phyloP scores from a whole-genome alignment of 306 rosid species.

The Calophaca sinica region DNA sequence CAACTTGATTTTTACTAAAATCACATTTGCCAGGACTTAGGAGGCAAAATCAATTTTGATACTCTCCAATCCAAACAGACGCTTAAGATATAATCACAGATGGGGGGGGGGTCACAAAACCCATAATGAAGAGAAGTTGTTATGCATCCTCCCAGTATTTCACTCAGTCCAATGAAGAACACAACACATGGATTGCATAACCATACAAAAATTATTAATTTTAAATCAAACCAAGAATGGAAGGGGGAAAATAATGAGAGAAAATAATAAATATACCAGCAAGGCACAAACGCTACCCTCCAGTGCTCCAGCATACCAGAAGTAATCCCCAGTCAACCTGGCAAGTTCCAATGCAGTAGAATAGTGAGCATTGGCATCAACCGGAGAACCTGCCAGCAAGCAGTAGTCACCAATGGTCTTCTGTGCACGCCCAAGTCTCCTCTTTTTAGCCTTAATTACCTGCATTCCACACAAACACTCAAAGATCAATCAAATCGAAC shows the following conservation, averaged over 20 bases:
- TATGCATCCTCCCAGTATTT: neutral
- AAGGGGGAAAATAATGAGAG: neutral
- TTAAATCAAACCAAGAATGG: neutral
- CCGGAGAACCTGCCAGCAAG: conserved; percentile 94
- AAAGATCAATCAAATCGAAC: conserved; percentile 41
- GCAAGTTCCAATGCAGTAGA: conserved; percentile 88
- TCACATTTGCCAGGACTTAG: neutral
- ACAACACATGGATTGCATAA: conserved; percentile 5
- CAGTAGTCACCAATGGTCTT: conserved; percentile 98
- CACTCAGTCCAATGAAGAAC: conserved; percentile 5
- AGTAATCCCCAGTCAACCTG: conserved; percentile 88
- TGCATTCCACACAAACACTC: conserved; percentile 49
- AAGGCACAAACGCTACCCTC: conserved; percentile 97
- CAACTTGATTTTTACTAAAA: no score
- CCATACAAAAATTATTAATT: neutral
- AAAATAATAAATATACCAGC: conserved; percentile 60
- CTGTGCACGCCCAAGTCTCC: conserved; percentile 98
- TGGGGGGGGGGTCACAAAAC: neutral
- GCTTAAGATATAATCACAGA: neutral
- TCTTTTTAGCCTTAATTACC: conserved; percentile 95
- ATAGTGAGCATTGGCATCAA: conserved; percentile 96
- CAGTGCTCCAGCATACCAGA: conserved; percentile 96
- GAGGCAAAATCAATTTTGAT: neutral
- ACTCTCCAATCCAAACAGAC: neutral
- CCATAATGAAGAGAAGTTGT: conserved; percentile 1